Evolutionary conservation across 306 rosid genomes (phyloP).

Genomic region (Erythrophleum fordii): DNA sequence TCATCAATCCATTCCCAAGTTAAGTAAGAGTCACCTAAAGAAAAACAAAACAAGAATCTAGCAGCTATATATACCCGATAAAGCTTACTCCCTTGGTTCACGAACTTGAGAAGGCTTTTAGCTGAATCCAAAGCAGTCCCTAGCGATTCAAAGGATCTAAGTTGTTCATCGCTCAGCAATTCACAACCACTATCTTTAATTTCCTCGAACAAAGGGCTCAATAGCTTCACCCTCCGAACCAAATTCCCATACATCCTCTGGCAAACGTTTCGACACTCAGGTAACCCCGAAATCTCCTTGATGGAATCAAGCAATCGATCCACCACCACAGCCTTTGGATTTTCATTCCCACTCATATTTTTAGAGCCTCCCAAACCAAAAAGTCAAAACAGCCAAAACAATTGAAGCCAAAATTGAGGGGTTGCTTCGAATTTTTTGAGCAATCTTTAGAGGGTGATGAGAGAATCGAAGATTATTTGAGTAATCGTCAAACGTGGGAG

Average conservation of each 20-base stretch:
- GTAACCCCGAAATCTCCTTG: conserved; percentile 65
- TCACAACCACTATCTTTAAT: conserved; percentile 66
- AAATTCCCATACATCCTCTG: conserved; percentile 72
- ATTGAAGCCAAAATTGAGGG: conserved; percentile 23
- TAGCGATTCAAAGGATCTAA: conserved; percentile 65
- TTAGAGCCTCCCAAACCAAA: not conserved
- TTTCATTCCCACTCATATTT: conserved; percentile 62
- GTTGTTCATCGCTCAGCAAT: conserved; percentile 55
- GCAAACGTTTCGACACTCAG: conserved; percentile 75
- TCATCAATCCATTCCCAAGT: conserved; percentile 9
- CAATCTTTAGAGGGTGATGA: not conserved
- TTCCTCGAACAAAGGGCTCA: conserved; percentile 95
- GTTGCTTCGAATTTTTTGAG: conserved; percentile 14
- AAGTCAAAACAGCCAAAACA: not conserved
- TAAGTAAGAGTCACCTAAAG: conserved; percentile 1
- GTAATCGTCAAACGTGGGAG: conserved; percentile 22
- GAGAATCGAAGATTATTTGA: conserved; percentile 16
- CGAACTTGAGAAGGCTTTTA: conserved; percentile 57
- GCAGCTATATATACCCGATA: conserved; percentile 62
- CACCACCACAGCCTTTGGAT: conserved; percentile 43
- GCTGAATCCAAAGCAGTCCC: conserved; percentile 74
- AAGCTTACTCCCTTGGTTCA: conserved; percentile 83
- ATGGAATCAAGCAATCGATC: conserved; percentile 63
- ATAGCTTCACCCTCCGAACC: conserved; percentile 78
- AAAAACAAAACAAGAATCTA: not conserved